Evolutionary conservation across 345 rosid species (phyloP).

Genomic region (thale cress (Arabidopsis thaliana)): TAIR10.1 NC_003074.8:5011501-5012000

Average conservation of each 20-base stretch:
- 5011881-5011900: not conserved
- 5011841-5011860: not conserved
- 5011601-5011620: not conserved
- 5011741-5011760: conserved; percentile 3
- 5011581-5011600: conserved; percentile 5
- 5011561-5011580: conserved; percentile 13
- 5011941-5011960: conserved; percentile 87
- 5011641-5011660: conserved; percentile 77
- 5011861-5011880: conserved; percentile 7
- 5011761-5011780: not conserved
- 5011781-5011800: conserved; percentile 1
- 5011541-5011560: conserved; percentile 88
- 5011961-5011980: conserved; percentile 74
- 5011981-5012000: conserved; percentile 94
- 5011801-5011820: not conserved
- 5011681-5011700: conserved; percentile 96
- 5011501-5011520: conserved; percentile 68
- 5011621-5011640: conserved; percentile 53
- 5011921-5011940: conserved; percentile 97
- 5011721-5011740: not conserved
- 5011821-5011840: not conserved
- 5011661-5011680: conserved; percentile 93
- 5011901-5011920: conserved; percentile 53
- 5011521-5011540: conserved; percentile 94
- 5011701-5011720: conserved; percentile 80